A percentile compares a stretch with the other conserved stretches of the same genome.
phyloP scores from a whole-genome alignment of 129 eudicot species.

The Logfia minima region DNA sequence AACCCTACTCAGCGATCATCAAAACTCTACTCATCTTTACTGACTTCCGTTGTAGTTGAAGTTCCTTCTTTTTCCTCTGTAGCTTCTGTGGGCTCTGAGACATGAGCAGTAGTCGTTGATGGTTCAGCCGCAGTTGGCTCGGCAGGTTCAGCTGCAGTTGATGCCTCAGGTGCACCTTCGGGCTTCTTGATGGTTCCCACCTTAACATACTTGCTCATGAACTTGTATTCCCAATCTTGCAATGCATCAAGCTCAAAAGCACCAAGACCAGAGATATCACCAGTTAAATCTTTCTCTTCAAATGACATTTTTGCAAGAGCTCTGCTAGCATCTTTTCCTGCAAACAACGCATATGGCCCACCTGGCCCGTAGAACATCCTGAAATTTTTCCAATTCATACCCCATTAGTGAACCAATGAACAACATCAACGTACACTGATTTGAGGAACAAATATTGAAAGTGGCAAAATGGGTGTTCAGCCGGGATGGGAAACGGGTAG shows the following conservation, averaged over 20 bases:
- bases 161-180: slow-evolving; percentile 31
- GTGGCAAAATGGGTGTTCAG: neutral
- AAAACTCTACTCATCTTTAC: slow-evolving; percentile 28
- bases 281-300: slow-evolving; percentile 45
- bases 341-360: slow-evolving; percentile 94
- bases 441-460: neutral
- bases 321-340: slow-evolving; percentile 99
- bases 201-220: slow-evolving; percentile 97
- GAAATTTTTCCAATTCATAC: slow-evolving; percentile 14
- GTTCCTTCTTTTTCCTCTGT: slow-evolving; percentile 23
- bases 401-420: slow-evolving; percentile 6
- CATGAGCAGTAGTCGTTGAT: slow-evolving; percentile 30
- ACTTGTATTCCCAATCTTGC: slow-evolving; percentile 98
- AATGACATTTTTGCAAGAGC: slow-evolving; percentile 99
- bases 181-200: slow-evolving; percentile 79
- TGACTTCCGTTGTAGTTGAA: slow-evolving; percentile 19
- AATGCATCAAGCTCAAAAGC: slow-evolving; percentile 89
- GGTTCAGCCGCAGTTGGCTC: slow-evolving; percentile 26
- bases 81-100: slow-evolving; percentile 42
- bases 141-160: slow-evolving; percentile 32
- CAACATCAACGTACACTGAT: neutral
- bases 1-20: slow-evolving; percentile 3
- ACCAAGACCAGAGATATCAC: slow-evolving; percentile 88
- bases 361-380: slow-evolving; percentile 99
- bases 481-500: too few relatives aligned